Evolutionary conservation across 2,329 filamentous ascomycete genomes (phyloP).

Genomic region (Fusarium sp.): DNA sequence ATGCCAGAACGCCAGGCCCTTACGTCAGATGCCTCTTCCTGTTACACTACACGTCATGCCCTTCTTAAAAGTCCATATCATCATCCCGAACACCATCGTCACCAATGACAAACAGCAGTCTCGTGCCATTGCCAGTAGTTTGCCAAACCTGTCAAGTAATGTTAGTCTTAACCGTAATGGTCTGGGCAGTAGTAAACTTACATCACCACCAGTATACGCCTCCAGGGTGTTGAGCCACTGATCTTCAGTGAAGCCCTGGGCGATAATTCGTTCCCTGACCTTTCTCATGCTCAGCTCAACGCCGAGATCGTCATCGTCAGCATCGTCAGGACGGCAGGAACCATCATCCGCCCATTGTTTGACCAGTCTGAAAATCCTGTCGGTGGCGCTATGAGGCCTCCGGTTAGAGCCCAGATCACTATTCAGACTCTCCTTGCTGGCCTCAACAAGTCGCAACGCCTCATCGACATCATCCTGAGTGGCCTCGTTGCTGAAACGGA

Average conservation of each 20-base stretch:
- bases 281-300: conserved; percentile 86
- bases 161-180: conserved; percentile 53
- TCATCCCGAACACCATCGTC: conserved; percentile 62
- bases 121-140: conserved; percentile 76
- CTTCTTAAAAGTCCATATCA: conserved; percentile 57
- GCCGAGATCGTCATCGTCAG: conserved; percentile 64
- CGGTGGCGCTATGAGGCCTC: conserved; percentile 82
- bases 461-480: conserved; percentile 96
- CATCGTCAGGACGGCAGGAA: conserved; percentile 81
- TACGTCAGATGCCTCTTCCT: conserved; percentile 30
- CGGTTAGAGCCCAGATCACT: conserved; percentile 71
- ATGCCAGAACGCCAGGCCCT: conserved; percentile 49
- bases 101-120: conserved; percentile 77
- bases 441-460: conserved; percentile 88
- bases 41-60: conserved; percentile 38
- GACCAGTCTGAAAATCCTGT: conserved; percentile 95
- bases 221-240: conserved; percentile 89
- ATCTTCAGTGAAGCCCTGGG: conserved; percentile 96
- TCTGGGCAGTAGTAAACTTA: conserved; percentile 68
- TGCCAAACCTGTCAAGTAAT: conserved; percentile 75
- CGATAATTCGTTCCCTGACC: conserved; percentile 90
- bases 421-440: conserved; percentile 91
- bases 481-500: conserved; percentile 88
- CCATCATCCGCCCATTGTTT: conserved; percentile 88
- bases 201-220: conserved; percentile 89